Percentiles rank a stretch among this genome's conserved stretches.
Evolutionary conservation across 2,329 filamentous ascomycete species (phyloP).

Genomic region (Ustilaginoidea virens): DNA sequence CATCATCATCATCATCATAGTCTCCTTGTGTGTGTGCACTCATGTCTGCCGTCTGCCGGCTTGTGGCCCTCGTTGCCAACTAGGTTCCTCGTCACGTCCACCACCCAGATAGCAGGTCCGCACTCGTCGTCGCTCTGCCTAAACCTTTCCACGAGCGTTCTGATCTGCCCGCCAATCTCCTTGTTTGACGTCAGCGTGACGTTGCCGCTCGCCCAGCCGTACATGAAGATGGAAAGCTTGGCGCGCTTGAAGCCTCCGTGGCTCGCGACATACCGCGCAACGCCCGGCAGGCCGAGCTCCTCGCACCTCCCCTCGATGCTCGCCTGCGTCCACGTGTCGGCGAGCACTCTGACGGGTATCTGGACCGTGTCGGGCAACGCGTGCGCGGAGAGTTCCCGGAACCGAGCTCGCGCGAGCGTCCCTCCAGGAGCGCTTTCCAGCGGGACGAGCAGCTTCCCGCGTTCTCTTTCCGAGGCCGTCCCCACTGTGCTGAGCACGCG

Average conservation of each 20-base stretch:
- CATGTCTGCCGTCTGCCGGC: no score
- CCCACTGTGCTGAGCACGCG: slow-evolving; percentile 20
- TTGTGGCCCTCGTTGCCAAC: slow-evolving; percentile 16
- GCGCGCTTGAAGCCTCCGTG: slow-evolving; percentile 18
- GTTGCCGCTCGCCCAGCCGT: slow-evolving; percentile 20
- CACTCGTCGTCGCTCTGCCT: slow-evolving; percentile 13
- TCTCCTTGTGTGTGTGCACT: no score
- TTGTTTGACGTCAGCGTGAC: slow-evolving; percentile 25
- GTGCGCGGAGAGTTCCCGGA: slow-evolving; percentile 18
- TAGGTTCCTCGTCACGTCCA: slow-evolving; percentile 21
- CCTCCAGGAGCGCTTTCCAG: slow-evolving; percentile 7
- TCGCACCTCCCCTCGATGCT: slow-evolving; percentile 12
- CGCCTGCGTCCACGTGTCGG: slow-evolving; percentile 13
- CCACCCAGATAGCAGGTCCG: slow-evolving; percentile 17
- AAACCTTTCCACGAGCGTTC: slow-evolving; percentile 18
- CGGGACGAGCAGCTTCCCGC: slow-evolving; percentile 19
- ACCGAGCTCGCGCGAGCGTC: slow-evolving; percentile 9
- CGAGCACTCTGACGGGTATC: slow-evolving; percentile 18
- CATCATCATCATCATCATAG: no score
- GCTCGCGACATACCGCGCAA: slow-evolving; percentile 18
- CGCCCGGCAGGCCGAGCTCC: slow-evolving; percentile 14
- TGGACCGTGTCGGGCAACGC: slow-evolving; percentile 16
- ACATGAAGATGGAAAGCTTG: slow-evolving; percentile 23
- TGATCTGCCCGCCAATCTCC: slow-evolving; percentile 20
- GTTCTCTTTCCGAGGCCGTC: slow-evolving; percentile 19